Base-by-base conservation (phyloP, 1,139 yeast genomes). In the Arxiozyma telluris region DNA sequence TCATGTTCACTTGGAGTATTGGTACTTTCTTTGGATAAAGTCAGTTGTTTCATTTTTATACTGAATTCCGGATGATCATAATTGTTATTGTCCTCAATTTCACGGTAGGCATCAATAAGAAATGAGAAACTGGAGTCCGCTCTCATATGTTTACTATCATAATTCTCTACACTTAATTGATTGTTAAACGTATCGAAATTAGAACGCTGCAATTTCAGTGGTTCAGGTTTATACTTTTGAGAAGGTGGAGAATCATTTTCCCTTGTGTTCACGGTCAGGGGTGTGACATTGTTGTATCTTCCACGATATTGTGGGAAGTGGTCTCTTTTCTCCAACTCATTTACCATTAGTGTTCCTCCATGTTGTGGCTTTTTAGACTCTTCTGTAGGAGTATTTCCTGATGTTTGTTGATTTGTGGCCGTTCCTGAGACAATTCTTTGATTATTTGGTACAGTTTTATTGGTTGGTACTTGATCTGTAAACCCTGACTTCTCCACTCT, bases 1-100 rank as follows among this genome's bases (percentile, higher is more conserved):
- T 66, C 64, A 12, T 47, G 42, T 18, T 57, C 57, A 47, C 47
- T 23, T 18, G 21, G 23, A 23, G 9, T n/a, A 44, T 21, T 44
- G n/a, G 43, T 46, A 38, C 38, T 23, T 18, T 45, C 50, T 20
- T 27, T 41, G 8, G 50, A 41, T 15, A 48, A 41, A 41, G 18
- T 48, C 18, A 46, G 17, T 46, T 46, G 6, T 27, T 41, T 30
- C 44, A 47, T 45, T 21, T 48, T 38, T 5, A 45, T 45, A 22
- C 21, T 34, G 18, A 38, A 22, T 22, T n/a, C 43, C 22, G 30
- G 18, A 17, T 21, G 30, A 8, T 20, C 18, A 20, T 41, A 30
- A 18, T 30, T 9, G 21, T 41, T 27, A 20, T 50, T 39, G 39
- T 39, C 48, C 1, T 45, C 49, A 9, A 47, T 39, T 25, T 42